These are phyloP conservation scores for Alternaria sp. DNA, from an alignment of 2,329 filamentous ascomycete genomes.

Conservation along the genomic window DNA sequence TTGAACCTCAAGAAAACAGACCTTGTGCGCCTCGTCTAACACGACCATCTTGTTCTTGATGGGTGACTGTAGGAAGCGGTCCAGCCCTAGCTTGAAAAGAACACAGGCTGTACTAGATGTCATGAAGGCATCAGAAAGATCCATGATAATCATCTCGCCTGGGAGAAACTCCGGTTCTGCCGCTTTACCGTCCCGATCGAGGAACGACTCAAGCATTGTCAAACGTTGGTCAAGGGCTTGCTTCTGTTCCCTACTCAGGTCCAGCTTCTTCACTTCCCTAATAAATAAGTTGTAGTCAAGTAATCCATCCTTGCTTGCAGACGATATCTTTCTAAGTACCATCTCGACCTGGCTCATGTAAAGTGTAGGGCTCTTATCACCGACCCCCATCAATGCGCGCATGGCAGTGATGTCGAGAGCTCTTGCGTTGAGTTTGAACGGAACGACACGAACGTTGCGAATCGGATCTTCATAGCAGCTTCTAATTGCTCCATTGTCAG, in stretches of 20 bases:
- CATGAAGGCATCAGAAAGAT: constrained; percentile 77
- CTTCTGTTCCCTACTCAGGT: no score
- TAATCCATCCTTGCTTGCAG: no score
- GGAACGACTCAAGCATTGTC: constrained; percentile 66
- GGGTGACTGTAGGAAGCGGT: constrained; percentile 66
- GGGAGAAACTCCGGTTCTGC: constrained; percentile 41
- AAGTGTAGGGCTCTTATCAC: constrained; percentile 49
- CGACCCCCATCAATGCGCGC: constrained; percentile 34
- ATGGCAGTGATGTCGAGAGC: constrained; percentile 64
- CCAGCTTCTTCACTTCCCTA: no score
- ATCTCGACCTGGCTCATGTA: constrained; percentile 57
- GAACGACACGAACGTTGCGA: constrained; percentile 56
- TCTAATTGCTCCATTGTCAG: no score
- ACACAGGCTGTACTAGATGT: constrained; percentile 72
- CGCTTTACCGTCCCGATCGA: constrained; percentile 50
- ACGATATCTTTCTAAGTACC: no score
- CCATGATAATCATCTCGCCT: constrained; percentile 71
- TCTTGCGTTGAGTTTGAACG: constrained; percentile 57
- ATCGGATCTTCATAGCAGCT: background rate
- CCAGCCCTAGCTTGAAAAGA: constrained; percentile 76
- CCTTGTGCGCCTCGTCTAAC: constrained; percentile 77
- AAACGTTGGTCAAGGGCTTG: no score
- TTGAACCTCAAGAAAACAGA: background rate
- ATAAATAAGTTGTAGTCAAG: no score
- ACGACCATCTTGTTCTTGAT: constrained; percentile 67